Evolutionary conservation across 208 protist genomes (phyloP).

Genomic region (Lotmaria passim): DNA sequence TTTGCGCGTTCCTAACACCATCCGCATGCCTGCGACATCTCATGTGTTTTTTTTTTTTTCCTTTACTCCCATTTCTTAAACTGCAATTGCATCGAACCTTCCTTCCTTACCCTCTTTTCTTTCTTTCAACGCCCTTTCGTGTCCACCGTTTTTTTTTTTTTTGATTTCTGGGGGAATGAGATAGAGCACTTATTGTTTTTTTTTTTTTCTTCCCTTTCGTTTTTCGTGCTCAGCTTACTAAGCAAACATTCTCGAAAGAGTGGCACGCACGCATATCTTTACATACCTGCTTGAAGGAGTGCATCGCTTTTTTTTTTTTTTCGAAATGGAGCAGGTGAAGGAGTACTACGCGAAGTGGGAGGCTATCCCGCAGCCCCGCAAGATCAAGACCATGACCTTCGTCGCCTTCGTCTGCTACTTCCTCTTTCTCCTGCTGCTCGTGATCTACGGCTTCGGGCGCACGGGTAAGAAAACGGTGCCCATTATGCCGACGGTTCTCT

Average conservation of each 20-base stretch:
- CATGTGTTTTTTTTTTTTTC: slow-evolving; percentile 5
- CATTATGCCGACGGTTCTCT: slow-evolving; percentile 51
- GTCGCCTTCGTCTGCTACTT: slow-evolving; percentile 62
- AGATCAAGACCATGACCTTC: slow-evolving; percentile 62
- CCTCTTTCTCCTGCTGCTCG: slow-evolving; percentile 69
- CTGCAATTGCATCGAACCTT: too few relatives aligned
- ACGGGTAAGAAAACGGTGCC: slow-evolving; percentile 41
- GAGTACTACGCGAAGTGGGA: slow-evolving; percentile 47
- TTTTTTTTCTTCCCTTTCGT: not conserved
- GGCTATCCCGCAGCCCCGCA: slow-evolving; percentile 67
- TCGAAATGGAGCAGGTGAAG: slow-evolving; percentile 50
- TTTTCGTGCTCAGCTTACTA: not conserved
- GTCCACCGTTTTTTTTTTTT: slow-evolving; percentile 7
- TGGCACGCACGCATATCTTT: too few relatives aligned
- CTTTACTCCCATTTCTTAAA: too few relatives aligned
- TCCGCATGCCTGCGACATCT: too few relatives aligned
- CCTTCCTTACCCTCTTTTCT: not conserved
- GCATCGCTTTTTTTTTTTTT: not conserved
- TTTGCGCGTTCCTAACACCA: too few relatives aligned
- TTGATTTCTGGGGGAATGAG: too few relatives aligned
- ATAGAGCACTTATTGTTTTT: not conserved
- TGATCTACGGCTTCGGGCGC: slow-evolving; percentile 78
- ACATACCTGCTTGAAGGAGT: too few relatives aligned
- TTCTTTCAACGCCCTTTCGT: not conserved
- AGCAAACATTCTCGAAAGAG: not conserved